Base-by-base conservation (phyloP, 306 rosid genomes). In the Prunus padus region DNA sequence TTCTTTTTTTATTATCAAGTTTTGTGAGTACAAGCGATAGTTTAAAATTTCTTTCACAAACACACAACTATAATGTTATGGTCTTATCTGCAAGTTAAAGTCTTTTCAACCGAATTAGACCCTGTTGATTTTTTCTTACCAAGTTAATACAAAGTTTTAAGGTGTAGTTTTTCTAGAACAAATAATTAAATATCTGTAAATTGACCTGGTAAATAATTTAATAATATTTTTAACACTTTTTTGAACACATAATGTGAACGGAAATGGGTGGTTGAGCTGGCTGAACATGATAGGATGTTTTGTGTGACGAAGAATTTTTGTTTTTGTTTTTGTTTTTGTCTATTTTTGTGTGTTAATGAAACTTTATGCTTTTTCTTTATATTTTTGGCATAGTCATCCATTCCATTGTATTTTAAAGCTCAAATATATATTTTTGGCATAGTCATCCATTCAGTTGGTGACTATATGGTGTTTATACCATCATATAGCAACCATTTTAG, bases 81-180 rank as follows among this genome's bases (percentile, higher is more conserved):
- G 0, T 5, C 0, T 31, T 31, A 0, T 31, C 1, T 31, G 6
- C 0, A 31, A 5, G 1, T 31, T 0, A 31, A 31, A 0, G 0
- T 31, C 1, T 5, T 31, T 31, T 31, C 37, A 31, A 1, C 0
- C 5, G 1, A 0, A 31, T 1, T 31, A 31, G 1, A 31, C 1
- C 0, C 7, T 0, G 7, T 1, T 1, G 0, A 0, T 5, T 31
- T 31, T 37, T 6, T 37, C 8, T 37, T 5, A 37, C 9, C 0
- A 37, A 37, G 2, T 11, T 59, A 59, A 25, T 59, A 25, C 16
- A 59, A 57, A 1, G 9, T 4, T 22, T 37, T 37, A 1, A 6
- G 2, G 9, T 7, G 2, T 37, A 37, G 8, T 6, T 37, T 37
- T 37, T 37, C 9, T 37, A 37, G 0, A 37, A 37, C 42, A 37